Conservation (phyloP, 495 filamentous ascomycete species). For the Massariosphaeria phaeospora region DNA sequence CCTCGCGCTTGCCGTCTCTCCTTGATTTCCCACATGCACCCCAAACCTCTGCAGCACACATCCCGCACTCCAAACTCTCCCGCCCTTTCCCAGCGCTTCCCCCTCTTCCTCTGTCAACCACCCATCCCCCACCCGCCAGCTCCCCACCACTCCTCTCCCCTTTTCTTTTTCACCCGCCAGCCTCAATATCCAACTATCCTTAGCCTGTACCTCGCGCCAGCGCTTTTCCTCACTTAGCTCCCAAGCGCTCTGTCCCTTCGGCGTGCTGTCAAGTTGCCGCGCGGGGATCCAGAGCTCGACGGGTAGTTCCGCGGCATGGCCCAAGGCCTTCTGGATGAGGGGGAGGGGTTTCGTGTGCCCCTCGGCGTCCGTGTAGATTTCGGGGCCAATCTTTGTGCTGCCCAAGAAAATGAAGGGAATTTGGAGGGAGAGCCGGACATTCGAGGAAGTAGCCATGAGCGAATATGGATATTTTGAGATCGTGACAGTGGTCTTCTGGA, state of each 20-base stretch:
- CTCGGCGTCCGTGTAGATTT: constrained; percentile 18
- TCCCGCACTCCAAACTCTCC: background rate
- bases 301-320: background rate
- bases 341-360: background rate
- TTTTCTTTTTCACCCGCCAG: background rate
- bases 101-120: background rate
- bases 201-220: background rate
- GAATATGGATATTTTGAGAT: background rate
- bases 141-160: background rate
- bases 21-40: background rate
- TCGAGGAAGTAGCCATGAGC: background rate
- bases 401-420: constrained; percentile 30
- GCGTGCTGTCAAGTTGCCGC: background rate
- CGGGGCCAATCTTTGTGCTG: constrained; percentile 8
- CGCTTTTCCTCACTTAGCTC: background rate
- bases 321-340: background rate
- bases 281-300: background rate
- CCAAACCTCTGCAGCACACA: background rate
- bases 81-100: background rate
- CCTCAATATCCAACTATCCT: background rate
- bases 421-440: constrained; percentile 7
- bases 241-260: background rate
- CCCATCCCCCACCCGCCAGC: background rate
- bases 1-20: background rate
- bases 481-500: too few species aligned